Evolutionary conservation across 2,329 filamentous ascomycete genomes (phyloP).

Genomic region (Epichloe sp.): DNA sequence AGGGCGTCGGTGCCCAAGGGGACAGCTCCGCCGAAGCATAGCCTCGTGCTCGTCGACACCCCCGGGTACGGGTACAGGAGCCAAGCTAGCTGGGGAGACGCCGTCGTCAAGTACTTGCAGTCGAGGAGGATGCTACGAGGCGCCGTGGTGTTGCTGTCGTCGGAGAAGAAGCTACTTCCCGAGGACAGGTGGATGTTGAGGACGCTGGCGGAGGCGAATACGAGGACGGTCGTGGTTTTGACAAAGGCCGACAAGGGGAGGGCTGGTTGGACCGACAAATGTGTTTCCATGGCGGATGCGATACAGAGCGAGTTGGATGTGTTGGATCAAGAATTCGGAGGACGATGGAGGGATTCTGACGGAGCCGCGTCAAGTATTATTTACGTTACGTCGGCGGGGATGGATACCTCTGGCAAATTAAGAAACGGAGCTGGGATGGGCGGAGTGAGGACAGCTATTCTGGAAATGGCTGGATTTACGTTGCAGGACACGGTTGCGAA

Average conservation of each 20-base stretch:
- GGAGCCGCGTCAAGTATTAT: slow-evolving; percentile 17
- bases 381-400: slow-evolving; percentile 25
- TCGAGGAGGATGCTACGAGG: slow-evolving; percentile 34
- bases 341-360: slow-evolving; percentile 16
- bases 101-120: slow-evolving; percentile 37
- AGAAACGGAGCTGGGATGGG: slow-evolving; percentile 26
- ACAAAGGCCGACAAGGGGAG: slow-evolving; percentile 43
- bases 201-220: slow-evolving; percentile 30
- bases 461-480: slow-evolving; percentile 27
- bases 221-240: slow-evolving; percentile 36
- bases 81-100: slow-evolving; percentile 35
- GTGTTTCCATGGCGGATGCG: slow-evolving; percentile 13
- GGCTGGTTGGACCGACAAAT: slow-evolving; percentile 16
- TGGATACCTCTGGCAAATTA: slow-evolving; percentile 17
- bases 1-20: slow-evolving; percentile 16
- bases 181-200: slow-evolving; percentile 34
- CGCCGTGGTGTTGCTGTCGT: slow-evolving; percentile 39
- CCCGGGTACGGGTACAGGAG: slow-evolving; percentile 36
- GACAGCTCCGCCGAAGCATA: slow-evolving; percentile 30
- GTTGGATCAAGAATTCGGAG: slow-evolving; percentile 11
- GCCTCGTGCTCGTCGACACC: slow-evolving; percentile 37
- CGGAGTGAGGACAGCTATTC: slow-evolving; percentile 24
- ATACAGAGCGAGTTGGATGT: slow-evolving; percentile 16
- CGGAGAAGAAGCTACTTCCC: slow-evolving; percentile 36
- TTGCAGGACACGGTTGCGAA: slow-evolving; percentile 19